These are phyloP conservation scores for Chiua virens DNA, from an alignment of 768 basidiomycete genomes.

Conservation along the genomic window DNA sequence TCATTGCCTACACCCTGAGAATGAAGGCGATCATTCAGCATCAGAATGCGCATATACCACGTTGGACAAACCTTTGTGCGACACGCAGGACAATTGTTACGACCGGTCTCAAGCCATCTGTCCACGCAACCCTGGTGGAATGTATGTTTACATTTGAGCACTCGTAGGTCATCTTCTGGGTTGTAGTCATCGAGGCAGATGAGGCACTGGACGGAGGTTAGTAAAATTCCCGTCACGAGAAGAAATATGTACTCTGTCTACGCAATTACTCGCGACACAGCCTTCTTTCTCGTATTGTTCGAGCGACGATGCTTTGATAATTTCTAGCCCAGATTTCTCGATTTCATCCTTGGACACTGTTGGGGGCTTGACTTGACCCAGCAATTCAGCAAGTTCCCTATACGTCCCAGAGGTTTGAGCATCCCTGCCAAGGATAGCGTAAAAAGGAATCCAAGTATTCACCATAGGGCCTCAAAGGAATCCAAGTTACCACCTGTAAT, in stretches of 20 bases:
- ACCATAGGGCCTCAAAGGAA: constrained; percentile 80
- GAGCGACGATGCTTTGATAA: constrained; percentile 58
- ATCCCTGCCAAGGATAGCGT: neutral
- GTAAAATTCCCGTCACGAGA: neutral
- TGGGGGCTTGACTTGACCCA: constrained; percentile 81
- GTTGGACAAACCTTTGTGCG: constrained; percentile 59
- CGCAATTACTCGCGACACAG: constrained; percentile 72
- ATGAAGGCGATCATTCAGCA: neutral
- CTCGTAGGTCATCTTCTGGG: constrained; percentile 71
- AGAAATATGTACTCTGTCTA: constrained; percentile 62
- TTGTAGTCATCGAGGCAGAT: constrained; percentile 90
- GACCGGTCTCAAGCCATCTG: constrained; percentile 79
- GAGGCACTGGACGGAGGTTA: constrained; percentile 52
- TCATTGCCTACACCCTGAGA: constrained; percentile 28
- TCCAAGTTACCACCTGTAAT: constrained; percentile 78
- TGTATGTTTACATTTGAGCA: constrained; percentile 83
- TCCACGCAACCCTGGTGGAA: constrained; percentile 91
- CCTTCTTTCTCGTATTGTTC: constrained; percentile 57
- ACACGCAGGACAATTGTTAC: constrained; percentile 93
- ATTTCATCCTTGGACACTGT: constrained; percentile 85
- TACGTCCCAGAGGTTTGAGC: neutral
- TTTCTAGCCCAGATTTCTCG: constrained; percentile 75
- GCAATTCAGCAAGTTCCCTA: constrained; percentile 80
- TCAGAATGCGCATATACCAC: neutral
- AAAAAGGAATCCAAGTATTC: constrained; percentile 26